phyloP scores from a whole-genome alignment of 2,329 filamentous ascomycete genomes.

The Ustulina deusta region DNA sequence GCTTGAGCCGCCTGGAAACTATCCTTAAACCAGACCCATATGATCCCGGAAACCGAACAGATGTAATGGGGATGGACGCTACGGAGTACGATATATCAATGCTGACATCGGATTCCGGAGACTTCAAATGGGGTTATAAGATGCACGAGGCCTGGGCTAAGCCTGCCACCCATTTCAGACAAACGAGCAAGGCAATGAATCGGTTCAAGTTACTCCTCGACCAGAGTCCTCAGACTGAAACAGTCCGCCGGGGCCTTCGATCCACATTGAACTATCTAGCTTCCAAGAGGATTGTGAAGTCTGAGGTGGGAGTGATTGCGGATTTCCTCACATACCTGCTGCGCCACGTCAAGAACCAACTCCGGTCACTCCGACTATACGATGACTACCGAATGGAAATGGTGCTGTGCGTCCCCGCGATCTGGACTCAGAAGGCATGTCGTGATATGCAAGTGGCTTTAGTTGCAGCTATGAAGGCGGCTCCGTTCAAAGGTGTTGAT shows the following conservation, averaged over 20 bases:
- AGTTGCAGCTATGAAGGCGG: not conserved
- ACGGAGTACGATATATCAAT: not conserved
- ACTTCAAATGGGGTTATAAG: not conserved
- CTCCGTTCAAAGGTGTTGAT: not conserved
- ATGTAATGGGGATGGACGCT: not conserved
- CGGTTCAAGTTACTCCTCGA: not conserved
- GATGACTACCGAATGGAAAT: not conserved
- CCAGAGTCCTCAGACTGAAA: not conserved
- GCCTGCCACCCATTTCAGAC: not conserved
- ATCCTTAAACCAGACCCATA: not conserved
- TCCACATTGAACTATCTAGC: not conserved
- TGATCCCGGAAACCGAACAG: not conserved
- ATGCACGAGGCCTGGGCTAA: not conserved
- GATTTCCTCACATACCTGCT: not conserved
- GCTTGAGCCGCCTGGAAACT: not conserved
- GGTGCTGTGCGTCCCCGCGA: not conserved
- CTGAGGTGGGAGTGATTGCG: not conserved
- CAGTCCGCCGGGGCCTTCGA: not conserved
- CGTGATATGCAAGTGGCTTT: not conserved
- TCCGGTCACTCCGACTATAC: not conserved
- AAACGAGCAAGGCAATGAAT: not conserved
- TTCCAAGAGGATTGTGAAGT: not conserved
- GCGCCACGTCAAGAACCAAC: not conserved
- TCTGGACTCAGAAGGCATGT: slow-evolving; percentile 4
- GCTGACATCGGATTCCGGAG: not conserved